Percentiles rank a stretch among this genome's conserved stretches.
Evolutionary conservation across 2,329 filamentous ascomycete species (phyloP).

Genomic region (Alternaria sp.): DNA sequence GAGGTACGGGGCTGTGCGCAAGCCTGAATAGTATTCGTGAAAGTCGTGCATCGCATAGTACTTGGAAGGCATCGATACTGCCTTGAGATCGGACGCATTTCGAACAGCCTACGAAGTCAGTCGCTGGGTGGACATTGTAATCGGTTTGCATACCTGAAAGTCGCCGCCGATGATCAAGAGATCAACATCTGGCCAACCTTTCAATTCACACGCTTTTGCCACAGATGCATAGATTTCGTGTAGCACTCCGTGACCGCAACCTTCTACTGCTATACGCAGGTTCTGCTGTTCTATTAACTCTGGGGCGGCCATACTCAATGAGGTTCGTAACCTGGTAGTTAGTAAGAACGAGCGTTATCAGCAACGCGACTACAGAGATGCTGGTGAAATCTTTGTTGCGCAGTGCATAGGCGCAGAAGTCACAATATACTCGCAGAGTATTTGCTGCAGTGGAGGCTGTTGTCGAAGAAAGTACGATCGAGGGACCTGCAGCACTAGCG

Average conservation of each 20-base stretch:
- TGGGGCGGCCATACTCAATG: conserved; percentile 38
- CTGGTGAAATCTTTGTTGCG: neutral
- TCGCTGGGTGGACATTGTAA: neutral
- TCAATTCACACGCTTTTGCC: conserved; percentile 70
- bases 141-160: conserved; percentile 72
- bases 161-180: conserved; percentile 95
- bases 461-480: conserved; percentile 19
- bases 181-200: conserved; percentile 84
- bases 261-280: conserved; percentile 83
- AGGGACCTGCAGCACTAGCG: conserved; percentile 33
- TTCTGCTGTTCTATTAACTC: conserved; percentile 34
- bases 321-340: neutral
- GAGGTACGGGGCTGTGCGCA: conserved; percentile 79
- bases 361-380: neutral
- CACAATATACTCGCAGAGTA: neutral
- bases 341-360: neutral
- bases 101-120: conserved; percentile 72
- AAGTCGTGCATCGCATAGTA: conserved; percentile 92
- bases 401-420: conserved; percentile 9
- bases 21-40: conserved; percentile 89
- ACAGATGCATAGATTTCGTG: conserved; percentile 90
- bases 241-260: conserved; percentile 91
- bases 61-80: conserved; percentile 89
- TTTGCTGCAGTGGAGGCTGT: conserved; percentile 1
- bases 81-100: conserved; percentile 85